Percentiles rank a stretch among this genome's conserved stretches.
These are phyloP conservation scores for Metschnikowia corniflorae DNA, from an alignment of 805 yeast species.

Conservation along the genomic window DNA sequence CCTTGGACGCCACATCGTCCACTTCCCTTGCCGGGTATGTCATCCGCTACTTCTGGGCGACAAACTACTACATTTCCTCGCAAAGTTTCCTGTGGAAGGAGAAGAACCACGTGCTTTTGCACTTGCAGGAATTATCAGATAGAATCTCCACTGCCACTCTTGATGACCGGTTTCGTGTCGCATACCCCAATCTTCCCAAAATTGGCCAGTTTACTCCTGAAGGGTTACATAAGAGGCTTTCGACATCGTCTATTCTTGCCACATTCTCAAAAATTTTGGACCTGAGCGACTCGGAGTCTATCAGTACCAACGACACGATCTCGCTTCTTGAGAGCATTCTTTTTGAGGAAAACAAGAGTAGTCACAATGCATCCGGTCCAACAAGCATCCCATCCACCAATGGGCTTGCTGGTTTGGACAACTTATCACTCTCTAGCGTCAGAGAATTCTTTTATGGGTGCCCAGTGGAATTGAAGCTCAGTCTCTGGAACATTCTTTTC, in stretches of 20 bases:
- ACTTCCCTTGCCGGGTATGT: neutral
- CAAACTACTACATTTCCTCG: conserved; percentile 17
- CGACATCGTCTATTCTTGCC: conserved; percentile 67
- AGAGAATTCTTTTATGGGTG: conserved; percentile 57
- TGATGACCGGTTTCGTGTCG: conserved; percentile 25
- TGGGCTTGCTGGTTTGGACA: conserved; percentile 15
- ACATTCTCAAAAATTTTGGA: conserved; percentile 55
- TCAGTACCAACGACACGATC: conserved; percentile 32
- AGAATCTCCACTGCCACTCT: conserved; percentile 5
- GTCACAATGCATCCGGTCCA: conserved; percentile 8
- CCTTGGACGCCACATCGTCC: neutral
- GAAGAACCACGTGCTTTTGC: conserved; percentile 24
- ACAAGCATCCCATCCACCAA: conserved; percentile 15
- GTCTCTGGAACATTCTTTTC: conserved; percentile 72
- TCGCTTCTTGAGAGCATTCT: conserved; percentile 46
- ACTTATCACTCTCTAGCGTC: conserved; percentile 44
- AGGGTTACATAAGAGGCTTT: conserved; percentile 56
- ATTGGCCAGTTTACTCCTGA: conserved; percentile 54
- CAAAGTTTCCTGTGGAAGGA: conserved; percentile 30
- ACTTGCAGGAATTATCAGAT: conserved; percentile 43
- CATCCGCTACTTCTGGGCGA: conserved; percentile 30
- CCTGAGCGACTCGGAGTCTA: conserved; percentile 21
- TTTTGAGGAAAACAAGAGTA: conserved; percentile 20
- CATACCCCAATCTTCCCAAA: conserved; percentile 54
- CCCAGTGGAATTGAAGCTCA: conserved; percentile 62